Percentiles rank a stretch among this genome's conserved stretches.
phyloP scores from a whole-genome alignment of 2,329 filamentous ascomycete genomes.

The Aspergillus ochraceoroseus region DNA sequence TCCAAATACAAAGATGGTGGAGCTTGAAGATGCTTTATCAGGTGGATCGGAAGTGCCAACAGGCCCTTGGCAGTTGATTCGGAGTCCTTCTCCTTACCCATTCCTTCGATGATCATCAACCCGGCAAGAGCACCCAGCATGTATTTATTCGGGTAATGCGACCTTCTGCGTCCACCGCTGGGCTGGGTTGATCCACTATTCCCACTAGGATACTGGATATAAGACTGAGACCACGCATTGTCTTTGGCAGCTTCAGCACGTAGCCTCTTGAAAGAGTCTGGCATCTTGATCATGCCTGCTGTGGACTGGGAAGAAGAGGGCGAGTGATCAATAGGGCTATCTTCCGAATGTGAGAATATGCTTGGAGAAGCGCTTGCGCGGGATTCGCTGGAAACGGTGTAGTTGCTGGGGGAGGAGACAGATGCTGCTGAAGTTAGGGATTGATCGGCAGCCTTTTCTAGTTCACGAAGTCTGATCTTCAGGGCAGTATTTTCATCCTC shows the following conservation, averaged over 20 bases:
- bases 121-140: conserved; percentile 91
- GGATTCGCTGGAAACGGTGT: conserved; percentile 37
- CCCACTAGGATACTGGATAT: conserved; percentile 31
- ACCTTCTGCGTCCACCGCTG: conserved; percentile 44
- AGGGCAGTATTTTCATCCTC: conserved; percentile 75
- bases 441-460: conserved; percentile 58
- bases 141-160: conserved; percentile 62
- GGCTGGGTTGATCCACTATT: conserved; percentile 33
- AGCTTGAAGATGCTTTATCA: conserved; percentile 44
- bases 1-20: conserved; percentile 26
- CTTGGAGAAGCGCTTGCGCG: conserved; percentile 37
- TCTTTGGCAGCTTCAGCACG: conserved; percentile 34
- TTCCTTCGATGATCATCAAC: conserved; percentile 83
- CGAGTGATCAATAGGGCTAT: conserved; percentile 31
- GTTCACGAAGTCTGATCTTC: conserved; percentile 73
- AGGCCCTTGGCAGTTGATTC: conserved; percentile 64
- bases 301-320: conserved; percentile 33
- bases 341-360: conserved; percentile 40
- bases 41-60: conserved; percentile 58
- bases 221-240: conserved; percentile 39
- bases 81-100: conserved; percentile 60
- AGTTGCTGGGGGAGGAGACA: conserved; percentile 41
- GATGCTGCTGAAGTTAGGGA: conserved; percentile 36
- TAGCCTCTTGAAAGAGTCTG: conserved; percentile 43
- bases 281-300: conserved; percentile 43